Evolutionary conservation across 2,329 filamentous ascomycete genomes (phyloP), one percentile per base, ranked within the genome.

Genomic region (Fusarium scirpi): DNA sequence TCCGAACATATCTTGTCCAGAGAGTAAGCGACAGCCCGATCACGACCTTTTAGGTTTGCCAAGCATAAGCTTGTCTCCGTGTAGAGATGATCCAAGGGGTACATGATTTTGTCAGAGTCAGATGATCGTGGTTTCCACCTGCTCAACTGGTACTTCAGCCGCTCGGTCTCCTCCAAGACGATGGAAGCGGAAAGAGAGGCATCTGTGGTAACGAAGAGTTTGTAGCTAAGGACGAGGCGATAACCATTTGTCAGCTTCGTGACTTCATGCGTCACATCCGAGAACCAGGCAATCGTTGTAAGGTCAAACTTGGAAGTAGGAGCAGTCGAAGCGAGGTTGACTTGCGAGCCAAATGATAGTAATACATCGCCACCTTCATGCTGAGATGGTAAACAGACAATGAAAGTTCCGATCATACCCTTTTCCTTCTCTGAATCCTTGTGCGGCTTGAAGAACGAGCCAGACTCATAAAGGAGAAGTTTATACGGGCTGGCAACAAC

Each of bases 171-270:
- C 5, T 49, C 43, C 11, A 20, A 29, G 25, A 58, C 6, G 8
- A 40, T 20, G 11, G 51, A 48, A 13, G 62, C 54, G 22, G 62
- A 60, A 12, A 58, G 7, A 13, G 15, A 11, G 7, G 27, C 15
- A 24, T 24, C 7, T 20, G 13, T 22, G 5, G 8, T 2, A 8
- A 30, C 48, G 15, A 65, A 70, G 11, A 67, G 13, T 20, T 67
- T 66, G 53, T 65, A 70, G n/a, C 57, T 58, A n/a, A 71, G 63
- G 3, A 71, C 48, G n/a, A 70, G 53, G 3, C 67, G 59, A 41
- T 68, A 43, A 4, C 67, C 69, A 30, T 53, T 65, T 44, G 18
- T 60, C 18, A 62, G 30, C 49, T 55, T 24, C 8, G 34, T 51
- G 12, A 58, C 38, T 38, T 68, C 25, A 24, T 68, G 51, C 1